Evolutionary conservation across 805 yeast species (phyloP).

Genomic region (Kuraishia floccosa): DNA sequence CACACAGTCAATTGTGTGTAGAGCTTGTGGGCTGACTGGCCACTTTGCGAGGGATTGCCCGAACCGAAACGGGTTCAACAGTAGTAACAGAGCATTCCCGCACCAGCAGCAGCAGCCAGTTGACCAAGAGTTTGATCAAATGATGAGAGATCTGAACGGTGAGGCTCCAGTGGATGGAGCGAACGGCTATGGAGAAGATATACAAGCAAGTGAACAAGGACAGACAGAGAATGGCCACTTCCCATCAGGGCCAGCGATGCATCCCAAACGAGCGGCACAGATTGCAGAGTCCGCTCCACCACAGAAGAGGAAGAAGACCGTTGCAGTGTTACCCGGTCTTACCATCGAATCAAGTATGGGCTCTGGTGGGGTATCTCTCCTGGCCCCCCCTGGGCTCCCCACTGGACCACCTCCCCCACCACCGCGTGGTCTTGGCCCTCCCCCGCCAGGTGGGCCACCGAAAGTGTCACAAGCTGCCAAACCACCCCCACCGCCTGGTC

Average conservation of each 20-base stretch:
- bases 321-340: too few relatives aligned
- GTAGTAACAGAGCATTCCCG: constrained; percentile 2
- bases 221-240: too few relatives aligned
- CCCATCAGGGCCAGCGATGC: too few relatives aligned
- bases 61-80: constrained; percentile 15
- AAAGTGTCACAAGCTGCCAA: constrained; percentile 9
- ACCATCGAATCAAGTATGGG: too few relatives aligned
- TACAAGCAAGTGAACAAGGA: too few relatives aligned
- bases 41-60: constrained; percentile 87
- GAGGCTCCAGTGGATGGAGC: constrained; percentile 3
- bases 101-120: constrained; percentile 13
- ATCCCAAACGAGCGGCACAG: too few relatives aligned
- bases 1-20: constrained; percentile 54
- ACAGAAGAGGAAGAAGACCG: too few relatives aligned
- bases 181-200: background rate
- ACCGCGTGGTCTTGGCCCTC: constrained; percentile 1
- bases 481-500: constrained; percentile 17
- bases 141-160: constrained; percentile 37
- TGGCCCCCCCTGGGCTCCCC: constrained; percentile 4
- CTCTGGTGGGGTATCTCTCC: too few relatives aligned
- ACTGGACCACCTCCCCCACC: constrained; percentile 12
- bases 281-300: too few relatives aligned
- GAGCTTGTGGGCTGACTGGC: constrained; percentile 71
- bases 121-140: constrained; percentile 36
- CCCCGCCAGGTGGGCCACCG: constrained; percentile 12